Base-by-base conservation (phyloP, 352 stramenopile species). In the Pythium rishiriense region DNA sequence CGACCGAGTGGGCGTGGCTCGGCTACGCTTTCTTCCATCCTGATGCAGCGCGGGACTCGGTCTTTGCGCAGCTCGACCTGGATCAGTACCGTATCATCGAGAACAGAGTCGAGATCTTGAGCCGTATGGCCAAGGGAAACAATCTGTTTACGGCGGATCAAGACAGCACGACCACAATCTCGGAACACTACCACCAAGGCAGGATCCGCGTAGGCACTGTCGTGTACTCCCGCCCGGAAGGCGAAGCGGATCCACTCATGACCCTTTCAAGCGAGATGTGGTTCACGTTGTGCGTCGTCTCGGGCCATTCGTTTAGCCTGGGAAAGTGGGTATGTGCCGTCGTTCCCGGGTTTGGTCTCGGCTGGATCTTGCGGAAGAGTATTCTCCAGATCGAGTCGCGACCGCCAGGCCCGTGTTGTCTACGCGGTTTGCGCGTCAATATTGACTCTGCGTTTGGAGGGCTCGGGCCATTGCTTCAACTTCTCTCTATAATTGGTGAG, bases 1-100 rank as follows among this genome's bases (percentile, higher is more conserved):
- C 31, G 31, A 11, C 31, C 6, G 31, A 37, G 31, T 37, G 31
- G 31, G 25, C 50, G 31, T 58, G 50, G 50, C 17, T 58, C 17
- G 50, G 29, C n/a, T 58, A 43, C 29, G 50, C 50, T 5, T 8
- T 58, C 11, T 47, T 58, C 21, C 50, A 58, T 17, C 50, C 50
- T 22, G 7, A 19, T 11, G 31, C 50, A 12, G 33, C 33, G 31
- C 31, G 31, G 6, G 31, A 37, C 11, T 37, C 31, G 19, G 17
- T 4, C 12, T 54, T 54, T 41, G 17, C 47, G 25, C 47, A 39
- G 14, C 47, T 54, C 14, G 47, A 54, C 41, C 26, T 54, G 12
- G 47, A 54, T 26, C 47, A 54, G 28, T 54, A 54, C 25, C 47
- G 47, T 2, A 54, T 54, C 21, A 26, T 41, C 17, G 22, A 19